These are phyloP conservation scores for Sporothrix brunneoviolacea DNA, from an alignment of 2,329 filamentous ascomycete species.

Conservation along the genomic window DNA sequence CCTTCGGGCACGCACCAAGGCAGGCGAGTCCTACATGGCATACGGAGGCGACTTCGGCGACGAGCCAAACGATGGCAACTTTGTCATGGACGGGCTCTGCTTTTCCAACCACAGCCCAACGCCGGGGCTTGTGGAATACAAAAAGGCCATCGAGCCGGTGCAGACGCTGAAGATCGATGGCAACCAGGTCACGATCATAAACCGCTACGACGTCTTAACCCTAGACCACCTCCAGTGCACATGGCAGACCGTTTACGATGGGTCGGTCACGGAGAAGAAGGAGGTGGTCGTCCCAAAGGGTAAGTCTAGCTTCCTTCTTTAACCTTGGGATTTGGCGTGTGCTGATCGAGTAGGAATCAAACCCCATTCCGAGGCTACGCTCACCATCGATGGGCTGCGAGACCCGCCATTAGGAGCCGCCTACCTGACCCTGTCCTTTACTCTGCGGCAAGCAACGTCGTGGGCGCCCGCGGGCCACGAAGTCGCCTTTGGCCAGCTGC, in stretches of 20 bases:
- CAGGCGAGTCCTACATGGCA: conserved; percentile 41
- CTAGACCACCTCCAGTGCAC: conserved; percentile 43
- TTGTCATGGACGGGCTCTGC: conserved; percentile 46
- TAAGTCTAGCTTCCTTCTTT: too few species aligned
- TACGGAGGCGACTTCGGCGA: conserved; percentile 53
- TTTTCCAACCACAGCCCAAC: conserved; percentile 42
- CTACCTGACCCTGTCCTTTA: conserved; percentile 45
- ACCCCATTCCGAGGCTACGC: conserved; percentile 33
- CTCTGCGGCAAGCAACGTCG: conserved; percentile 32
- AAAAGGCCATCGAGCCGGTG: conserved; percentile 54
- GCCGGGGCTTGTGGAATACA: conserved; percentile 47
- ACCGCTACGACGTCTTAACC: conserved; percentile 47
- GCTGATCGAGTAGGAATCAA: conserved; percentile 38
- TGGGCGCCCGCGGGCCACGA: conserved; percentile 49
- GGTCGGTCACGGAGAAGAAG: conserved; percentile 29
- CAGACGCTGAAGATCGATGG: conserved; percentile 40
- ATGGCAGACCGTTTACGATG: conserved; percentile 37
- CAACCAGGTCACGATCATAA: conserved; percentile 39
- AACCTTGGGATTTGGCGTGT: too few species aligned
- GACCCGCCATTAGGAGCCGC: conserved; percentile 29
- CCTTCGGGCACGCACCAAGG: conserved; percentile 35
- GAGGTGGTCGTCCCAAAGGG: conserved; percentile 36
- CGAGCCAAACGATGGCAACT: conserved; percentile 48
- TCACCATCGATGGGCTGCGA: conserved; percentile 29
- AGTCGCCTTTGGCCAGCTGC: conserved; percentile 44